These are phyloP conservation scores for Haplosporangium gracile DNA, from an alignment of 192 early-diverging fungal genomes.

Conservation along the genomic window DNA sequence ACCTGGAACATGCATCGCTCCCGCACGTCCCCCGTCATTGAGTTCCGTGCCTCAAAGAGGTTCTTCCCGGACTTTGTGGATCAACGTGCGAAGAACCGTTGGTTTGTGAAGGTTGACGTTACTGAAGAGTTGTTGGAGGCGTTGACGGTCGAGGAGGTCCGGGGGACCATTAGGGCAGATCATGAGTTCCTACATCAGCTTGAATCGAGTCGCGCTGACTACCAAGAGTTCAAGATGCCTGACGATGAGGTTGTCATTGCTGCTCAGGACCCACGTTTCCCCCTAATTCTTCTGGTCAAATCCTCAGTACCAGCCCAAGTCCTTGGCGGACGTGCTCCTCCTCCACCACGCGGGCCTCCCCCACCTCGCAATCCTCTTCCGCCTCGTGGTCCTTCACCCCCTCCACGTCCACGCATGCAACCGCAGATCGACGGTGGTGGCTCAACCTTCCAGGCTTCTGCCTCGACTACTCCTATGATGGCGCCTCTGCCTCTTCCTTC, in stretches of 20 bases:
- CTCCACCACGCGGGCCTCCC: too few relatives aligned
- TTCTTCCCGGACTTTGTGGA: background rate
- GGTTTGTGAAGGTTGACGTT: background rate
- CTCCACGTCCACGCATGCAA: too few relatives aligned
- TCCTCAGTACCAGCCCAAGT: too few relatives aligned
- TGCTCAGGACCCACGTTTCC: background rate
- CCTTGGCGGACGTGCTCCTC: too few relatives aligned
- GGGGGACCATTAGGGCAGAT: background rate
- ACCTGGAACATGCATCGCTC: constrained; percentile 11
- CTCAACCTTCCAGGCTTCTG: background rate
- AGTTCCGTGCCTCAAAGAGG: background rate
- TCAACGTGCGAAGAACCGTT: background rate
- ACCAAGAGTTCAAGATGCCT: background rate
- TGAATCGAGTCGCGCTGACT: background rate
- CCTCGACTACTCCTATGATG: background rate
- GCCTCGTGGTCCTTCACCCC: too few relatives aligned
- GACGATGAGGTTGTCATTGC: constrained; percentile 7
- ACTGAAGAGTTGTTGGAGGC: background rate
- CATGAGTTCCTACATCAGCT: background rate
- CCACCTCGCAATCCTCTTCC: too few relatives aligned
- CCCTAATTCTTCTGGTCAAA: background rate
- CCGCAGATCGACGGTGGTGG: too few relatives aligned
- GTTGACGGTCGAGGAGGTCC: background rate
- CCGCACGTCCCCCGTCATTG: constrained; percentile 12
- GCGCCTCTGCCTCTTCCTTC: background rate